A percentile compares a stretch with the other conserved stretches of the same genome.
Conservation (phyloP, 1,139 yeast genomes). For the Diutina mesorugosa region DNA sequence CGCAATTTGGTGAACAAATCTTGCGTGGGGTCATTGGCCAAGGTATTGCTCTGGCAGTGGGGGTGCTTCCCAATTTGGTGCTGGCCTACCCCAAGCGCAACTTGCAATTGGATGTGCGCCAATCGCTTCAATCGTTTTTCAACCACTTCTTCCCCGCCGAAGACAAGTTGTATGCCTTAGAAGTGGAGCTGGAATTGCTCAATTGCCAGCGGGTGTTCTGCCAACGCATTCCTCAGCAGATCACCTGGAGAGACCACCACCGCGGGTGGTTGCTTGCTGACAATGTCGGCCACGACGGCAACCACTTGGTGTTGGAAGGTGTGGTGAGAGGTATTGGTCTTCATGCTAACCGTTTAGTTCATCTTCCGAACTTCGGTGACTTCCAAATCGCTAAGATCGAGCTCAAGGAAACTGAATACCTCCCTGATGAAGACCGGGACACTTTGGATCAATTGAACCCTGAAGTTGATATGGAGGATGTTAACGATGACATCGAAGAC, state of each 20-base stretch:
- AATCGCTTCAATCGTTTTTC: constrained; percentile 72
- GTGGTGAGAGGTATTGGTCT: constrained; percentile 80
- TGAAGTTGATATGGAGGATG: constrained; percentile 20
- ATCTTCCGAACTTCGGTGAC: constrained; percentile 85
- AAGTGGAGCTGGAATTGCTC: constrained; percentile 49
- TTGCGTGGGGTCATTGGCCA: constrained; percentile 82
- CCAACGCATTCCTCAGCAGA: constrained; percentile 75
- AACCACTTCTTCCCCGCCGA: constrained; percentile 83
- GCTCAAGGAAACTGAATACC: constrained; percentile 17
- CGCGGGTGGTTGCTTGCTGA: constrained; percentile 84
- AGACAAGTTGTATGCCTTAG: constrained; percentile 66
- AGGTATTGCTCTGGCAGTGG: constrained; percentile 77
- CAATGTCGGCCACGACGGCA: constrained; percentile 18
- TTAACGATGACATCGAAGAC: constrained; percentile 13
- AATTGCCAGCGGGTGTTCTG: constrained; percentile 67
- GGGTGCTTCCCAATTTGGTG: constrained; percentile 67
- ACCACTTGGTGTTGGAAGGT: constrained; percentile 54
- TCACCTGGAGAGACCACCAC: constrained; percentile 75
- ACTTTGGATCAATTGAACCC: constrained; percentile 56
- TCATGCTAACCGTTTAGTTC: constrained; percentile 63
- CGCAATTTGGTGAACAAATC: constrained; percentile 72
- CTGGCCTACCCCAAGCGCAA: constrained; percentile 61
- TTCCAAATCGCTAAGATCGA: constrained; percentile 65
- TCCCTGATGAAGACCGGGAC: constrained; percentile 48
- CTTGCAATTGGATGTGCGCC: constrained; percentile 65